phyloP scores from a whole-genome alignment of 345 rosid species.

The Sisymbrium irio region DNA sequence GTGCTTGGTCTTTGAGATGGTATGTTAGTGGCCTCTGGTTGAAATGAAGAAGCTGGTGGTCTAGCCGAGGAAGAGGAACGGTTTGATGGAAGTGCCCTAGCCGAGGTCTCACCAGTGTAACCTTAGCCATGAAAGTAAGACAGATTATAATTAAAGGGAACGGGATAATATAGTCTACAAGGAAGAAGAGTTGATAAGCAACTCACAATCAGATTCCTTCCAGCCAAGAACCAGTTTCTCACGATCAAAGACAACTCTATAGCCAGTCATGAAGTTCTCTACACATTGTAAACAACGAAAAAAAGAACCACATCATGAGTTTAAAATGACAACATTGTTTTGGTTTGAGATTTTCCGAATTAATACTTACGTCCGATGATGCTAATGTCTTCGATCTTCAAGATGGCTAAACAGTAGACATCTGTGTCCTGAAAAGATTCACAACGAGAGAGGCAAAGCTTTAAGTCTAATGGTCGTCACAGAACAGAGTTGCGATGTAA shows the following conservation, averaged over 20 bases:
- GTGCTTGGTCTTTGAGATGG: slow-evolving; percentile 33
- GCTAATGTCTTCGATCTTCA: slow-evolving; percentile 63
- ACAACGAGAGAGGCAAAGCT: slow-evolving; percentile 4
- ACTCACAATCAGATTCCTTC: slow-evolving; percentile 73
- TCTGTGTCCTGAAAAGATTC: slow-evolving; percentile 40
- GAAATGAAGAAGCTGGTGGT: slow-evolving; percentile 57
- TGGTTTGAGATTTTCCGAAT: background rate
- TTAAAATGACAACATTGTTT: background rate
- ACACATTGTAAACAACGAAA: slow-evolving; percentile 24
- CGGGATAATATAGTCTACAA: background rate
- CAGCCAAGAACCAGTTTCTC: slow-evolving; percentile 65
- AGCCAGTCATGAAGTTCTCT: slow-evolving; percentile 89
- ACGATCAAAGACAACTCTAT: slow-evolving; percentile 63
- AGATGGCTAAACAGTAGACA: slow-evolving; percentile 66
- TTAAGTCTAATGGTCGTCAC: background rate
- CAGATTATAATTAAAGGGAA: background rate
- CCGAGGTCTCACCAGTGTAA: slow-evolving; percentile 31
- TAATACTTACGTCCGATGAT: slow-evolving; percentile 87
- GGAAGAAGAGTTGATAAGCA: background rate
- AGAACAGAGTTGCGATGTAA: background rate
- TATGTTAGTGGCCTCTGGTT: slow-evolving; percentile 61
- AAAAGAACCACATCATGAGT: background rate
- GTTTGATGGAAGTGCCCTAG: slow-evolving; percentile 38
- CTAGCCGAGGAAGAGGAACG: slow-evolving; percentile 37
- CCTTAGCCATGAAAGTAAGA: slow-evolving; percentile 14